These are phyloP conservation scores for Herpetomonas tarakana DNA, from an alignment of 208 protist species.

Conservation along the genomic window DNA sequence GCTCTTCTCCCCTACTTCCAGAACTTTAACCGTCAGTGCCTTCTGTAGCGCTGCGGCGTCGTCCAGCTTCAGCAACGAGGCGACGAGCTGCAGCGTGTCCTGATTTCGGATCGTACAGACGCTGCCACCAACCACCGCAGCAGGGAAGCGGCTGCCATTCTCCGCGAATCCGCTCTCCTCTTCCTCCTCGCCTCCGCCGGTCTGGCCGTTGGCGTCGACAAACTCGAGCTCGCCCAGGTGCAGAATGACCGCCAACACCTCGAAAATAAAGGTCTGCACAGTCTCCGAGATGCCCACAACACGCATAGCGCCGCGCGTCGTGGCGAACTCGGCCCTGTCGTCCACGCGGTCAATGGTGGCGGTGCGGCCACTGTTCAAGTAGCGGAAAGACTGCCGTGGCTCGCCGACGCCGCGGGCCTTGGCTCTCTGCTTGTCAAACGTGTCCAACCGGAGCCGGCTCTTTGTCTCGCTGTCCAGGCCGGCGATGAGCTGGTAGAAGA, in stretches of 20 bases:
- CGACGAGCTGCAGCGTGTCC: constrained; percentile 43
- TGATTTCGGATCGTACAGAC: constrained; percentile 15
- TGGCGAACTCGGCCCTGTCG: constrained; percentile 75
- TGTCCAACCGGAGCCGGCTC: neutral
- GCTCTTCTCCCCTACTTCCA: constrained; percentile 43
- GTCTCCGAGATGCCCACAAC: constrained; percentile 76
- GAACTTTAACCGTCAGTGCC: constrained; percentile 60
- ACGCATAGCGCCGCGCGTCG: constrained; percentile 89
- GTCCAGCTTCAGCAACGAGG: constrained; percentile 55
- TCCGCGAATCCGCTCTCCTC: constrained; percentile 10
- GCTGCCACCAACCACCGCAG: neutral
- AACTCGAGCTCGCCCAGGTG: constrained; percentile 95
- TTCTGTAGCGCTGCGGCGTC: constrained; percentile 28
- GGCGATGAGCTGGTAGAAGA: constrained; percentile 94
- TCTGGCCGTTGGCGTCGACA: constrained; percentile 11
- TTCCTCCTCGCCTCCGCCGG: neutral
- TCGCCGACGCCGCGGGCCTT: neutral
- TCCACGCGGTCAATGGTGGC: constrained; percentile 46
- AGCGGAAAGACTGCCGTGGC: constrained; percentile 50
- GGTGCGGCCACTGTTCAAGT: constrained; percentile 30
- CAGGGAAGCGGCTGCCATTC: neutral
- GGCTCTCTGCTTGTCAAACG: neutral
- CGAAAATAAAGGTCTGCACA: constrained; percentile 79
- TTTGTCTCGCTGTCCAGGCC: constrained; percentile 27
- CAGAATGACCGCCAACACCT: constrained; percentile 91